These are phyloP conservation scores for Williopsis jadinii DNA, from an alignment of 1,139 yeast species.

Conservation along the genomic window DNA sequence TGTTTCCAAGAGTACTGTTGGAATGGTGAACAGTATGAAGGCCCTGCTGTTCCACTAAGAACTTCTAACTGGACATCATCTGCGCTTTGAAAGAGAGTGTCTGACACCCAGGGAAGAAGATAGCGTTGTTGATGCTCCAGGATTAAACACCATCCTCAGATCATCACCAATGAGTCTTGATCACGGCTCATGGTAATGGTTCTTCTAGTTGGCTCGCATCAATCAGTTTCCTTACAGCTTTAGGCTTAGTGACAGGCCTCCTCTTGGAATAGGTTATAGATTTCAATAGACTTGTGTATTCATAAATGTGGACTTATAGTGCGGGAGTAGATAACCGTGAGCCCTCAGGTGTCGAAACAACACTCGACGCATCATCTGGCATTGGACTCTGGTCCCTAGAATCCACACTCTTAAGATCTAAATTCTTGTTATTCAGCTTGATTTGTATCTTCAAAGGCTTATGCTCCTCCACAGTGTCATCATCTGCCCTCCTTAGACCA, in stretches of 20 bases:
- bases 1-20: no score
- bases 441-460: slow-evolving; percentile 9
- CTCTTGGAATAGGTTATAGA: background rate
- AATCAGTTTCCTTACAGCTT: no score
- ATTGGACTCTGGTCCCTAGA: slow-evolving; percentile 14
- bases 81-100: background rate
- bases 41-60: slow-evolving; percentile 4
- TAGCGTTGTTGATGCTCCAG: no score
- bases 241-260: background rate
- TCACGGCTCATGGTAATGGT: no score
- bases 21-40: slow-evolving; percentile 8
- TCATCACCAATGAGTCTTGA: no score
- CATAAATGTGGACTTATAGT: background rate
- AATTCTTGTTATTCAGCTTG: slow-evolving; percentile 13
- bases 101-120: no score
- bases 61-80: slow-evolving; percentile 8
- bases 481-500: slow-evolving; percentile 17
- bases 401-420: slow-evolving; percentile 4
- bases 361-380: slow-evolving; percentile 12
- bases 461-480: background rate
- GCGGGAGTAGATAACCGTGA: slow-evolving; percentile 13
- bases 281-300: background rate
- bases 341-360: slow-evolving; percentile 12
- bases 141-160: no score
- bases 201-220: background rate